phyloP scores from a whole-genome alignment of 257 asterid species.

The Anisodus tanguticus region DNA sequence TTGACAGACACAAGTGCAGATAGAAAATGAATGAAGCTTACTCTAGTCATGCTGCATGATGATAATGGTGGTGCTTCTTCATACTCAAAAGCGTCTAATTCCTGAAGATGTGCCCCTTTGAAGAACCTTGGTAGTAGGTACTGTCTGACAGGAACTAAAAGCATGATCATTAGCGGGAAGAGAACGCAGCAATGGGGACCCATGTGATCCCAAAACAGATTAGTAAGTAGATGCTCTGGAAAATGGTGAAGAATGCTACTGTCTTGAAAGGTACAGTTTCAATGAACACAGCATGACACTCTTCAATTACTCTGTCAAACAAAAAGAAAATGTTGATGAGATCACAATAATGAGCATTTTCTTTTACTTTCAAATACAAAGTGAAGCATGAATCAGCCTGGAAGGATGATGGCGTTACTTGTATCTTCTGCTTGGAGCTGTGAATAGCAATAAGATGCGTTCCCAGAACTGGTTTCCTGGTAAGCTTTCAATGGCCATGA shows the following conservation, averaged over 20 bases:
- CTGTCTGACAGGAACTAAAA: slow-evolving; percentile 38
- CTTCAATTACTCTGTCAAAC: slow-evolving; percentile 33
- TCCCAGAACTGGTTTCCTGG: slow-evolving; percentile 41
- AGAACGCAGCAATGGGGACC: slow-evolving; percentile 39
- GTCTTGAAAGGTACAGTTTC: slow-evolving; percentile 39
- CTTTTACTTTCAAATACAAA: neutral
- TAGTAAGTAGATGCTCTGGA: slow-evolving; percentile 36
- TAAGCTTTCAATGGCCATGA: slow-evolving; percentile 39
- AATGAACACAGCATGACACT: slow-evolving; percentile 33
- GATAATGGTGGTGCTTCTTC: slow-evolving; percentile 36
- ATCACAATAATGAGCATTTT: slow-evolving; percentile 15
- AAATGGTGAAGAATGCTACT: slow-evolving; percentile 33
- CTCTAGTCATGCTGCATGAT: slow-evolving; percentile 33
- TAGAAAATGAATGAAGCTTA: slow-evolving; percentile 24
- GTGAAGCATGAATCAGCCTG: neutral
- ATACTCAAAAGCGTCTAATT: slow-evolving; percentile 37
- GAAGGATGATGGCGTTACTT: slow-evolving; percentile 29
- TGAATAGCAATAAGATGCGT: slow-evolving; percentile 31
- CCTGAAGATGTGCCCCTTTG: slow-evolving; percentile 36
- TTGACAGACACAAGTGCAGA: neutral
- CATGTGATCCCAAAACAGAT: slow-evolving; percentile 39
- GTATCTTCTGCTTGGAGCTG: slow-evolving; percentile 41
- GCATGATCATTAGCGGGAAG: slow-evolving; percentile 39
- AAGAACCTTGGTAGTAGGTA: slow-evolving; percentile 33
- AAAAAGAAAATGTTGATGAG: slow-evolving; percentile 7